Conservation (phyloP, 352 stramenopile genomes). For the Phytopythium delawarense region DNA sequence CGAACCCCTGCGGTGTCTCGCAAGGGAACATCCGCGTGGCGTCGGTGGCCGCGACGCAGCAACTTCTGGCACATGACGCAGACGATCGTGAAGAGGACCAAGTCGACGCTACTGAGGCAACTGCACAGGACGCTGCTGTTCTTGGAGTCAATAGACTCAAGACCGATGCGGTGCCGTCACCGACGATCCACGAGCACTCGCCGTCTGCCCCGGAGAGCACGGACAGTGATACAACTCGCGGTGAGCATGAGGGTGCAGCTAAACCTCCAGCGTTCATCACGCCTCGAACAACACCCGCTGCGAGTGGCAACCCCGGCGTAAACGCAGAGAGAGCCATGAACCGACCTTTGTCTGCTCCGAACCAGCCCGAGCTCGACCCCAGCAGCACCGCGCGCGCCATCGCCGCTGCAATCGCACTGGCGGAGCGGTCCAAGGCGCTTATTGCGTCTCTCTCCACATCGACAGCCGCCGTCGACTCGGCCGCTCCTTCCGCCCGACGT, state of each 20-base stretch:
- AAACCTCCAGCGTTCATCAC: neutral
- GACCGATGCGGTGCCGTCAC: neutral
- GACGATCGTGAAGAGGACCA: neutral
- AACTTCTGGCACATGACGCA: neutral
- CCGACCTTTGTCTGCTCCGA: neutral
- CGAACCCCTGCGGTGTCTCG: slow-evolving; percentile 9
- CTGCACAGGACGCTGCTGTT: neutral
- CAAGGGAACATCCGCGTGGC: slow-evolving; percentile 30
- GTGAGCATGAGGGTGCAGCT: neutral
- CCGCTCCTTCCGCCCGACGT: neutral
- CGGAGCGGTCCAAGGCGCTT: slow-evolving; percentile 32
- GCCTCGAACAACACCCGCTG: neutral
- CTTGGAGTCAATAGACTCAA: neutral
- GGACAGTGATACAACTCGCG: neutral
- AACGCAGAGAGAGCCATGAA: neutral
- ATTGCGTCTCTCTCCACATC: slow-evolving; percentile 28
- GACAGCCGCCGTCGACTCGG: neutral
- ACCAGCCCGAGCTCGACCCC: neutral
- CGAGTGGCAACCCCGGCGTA: neutral
- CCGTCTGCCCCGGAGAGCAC: neutral
- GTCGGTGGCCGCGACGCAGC: slow-evolving; percentile 3
- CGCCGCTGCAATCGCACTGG: slow-evolving; percentile 28
- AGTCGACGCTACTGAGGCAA: neutral
- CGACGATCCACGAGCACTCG: neutral
- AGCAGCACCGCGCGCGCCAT: slow-evolving; percentile 18